Conservation (phyloP, 495 filamentous ascomycete species). For the Amorphotheca resinae region DNA sequence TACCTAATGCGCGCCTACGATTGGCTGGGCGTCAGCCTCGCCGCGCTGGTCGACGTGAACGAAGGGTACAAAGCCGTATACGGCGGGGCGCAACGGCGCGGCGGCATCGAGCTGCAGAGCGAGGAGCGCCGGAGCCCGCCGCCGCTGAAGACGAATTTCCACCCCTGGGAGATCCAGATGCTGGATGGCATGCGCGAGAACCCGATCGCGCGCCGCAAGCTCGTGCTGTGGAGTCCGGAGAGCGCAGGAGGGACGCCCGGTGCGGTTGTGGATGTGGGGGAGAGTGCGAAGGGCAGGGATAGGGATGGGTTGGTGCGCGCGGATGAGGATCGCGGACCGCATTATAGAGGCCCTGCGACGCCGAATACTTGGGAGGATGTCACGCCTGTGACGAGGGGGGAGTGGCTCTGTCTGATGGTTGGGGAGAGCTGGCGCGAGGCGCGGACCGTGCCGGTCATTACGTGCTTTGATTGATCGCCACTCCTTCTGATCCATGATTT, state of each 20-base stretch:
- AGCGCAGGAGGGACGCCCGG: not conserved
- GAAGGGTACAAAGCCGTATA: conserved; percentile 44
- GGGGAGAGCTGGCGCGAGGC: conserved; percentile 28
- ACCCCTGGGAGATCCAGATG: conserved; percentile 3
- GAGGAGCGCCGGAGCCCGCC: conserved; percentile 5
- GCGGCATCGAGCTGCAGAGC: conserved; percentile 24
- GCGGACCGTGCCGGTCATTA: conserved; percentile 28
- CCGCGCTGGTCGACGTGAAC: conserved; percentile 43
- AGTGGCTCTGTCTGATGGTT: conserved; percentile 41
- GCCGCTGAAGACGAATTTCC: conserved; percentile 13
- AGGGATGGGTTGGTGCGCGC: not conserved
- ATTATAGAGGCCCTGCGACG: conserved; percentile 24
- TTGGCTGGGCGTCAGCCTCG: conserved; percentile 43
- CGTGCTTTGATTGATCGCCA: conserved; percentile 14
- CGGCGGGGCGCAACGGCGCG: conserved; percentile 24
- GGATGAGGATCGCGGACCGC: conserved; percentile 14
- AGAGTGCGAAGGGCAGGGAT: conserved; percentile 17
- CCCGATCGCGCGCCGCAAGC: not conserved
- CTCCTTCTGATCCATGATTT: no score
- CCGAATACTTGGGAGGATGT: conserved; percentile 44
- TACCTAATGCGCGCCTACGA: conserved; percentile 50
- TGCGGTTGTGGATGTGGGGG: conserved; percentile 15
- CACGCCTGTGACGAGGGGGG: conserved; percentile 38
- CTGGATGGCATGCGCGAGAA: not conserved
- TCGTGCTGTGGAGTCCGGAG: not conserved